These are phyloP conservation scores for Fusarium sulawesiense DNA, from an alignment of 2,329 filamentous ascomycete species.

Conservation along the genomic window DNA sequence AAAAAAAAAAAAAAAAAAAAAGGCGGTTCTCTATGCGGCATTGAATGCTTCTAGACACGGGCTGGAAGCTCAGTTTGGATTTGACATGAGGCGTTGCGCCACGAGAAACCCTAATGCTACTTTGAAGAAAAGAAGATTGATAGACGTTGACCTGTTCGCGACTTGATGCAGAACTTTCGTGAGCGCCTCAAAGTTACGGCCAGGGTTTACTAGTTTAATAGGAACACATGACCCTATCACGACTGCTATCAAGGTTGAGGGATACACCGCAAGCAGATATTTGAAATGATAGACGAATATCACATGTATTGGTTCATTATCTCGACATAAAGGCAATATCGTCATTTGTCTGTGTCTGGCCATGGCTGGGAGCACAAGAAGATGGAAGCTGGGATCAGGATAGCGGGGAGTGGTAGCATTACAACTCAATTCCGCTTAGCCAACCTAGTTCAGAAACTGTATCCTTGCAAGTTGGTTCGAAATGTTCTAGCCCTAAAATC, in stretches of 20 bases:
- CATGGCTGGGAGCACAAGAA: neutral
- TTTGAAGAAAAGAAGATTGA: conserved; percentile 8
- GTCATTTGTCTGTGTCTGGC: conserved; percentile 9
- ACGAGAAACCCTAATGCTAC: conserved; percentile 16
- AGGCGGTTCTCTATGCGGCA: conserved; percentile 5
- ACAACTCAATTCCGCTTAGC: conserved; percentile 33
- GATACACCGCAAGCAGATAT: conserved; percentile 12
- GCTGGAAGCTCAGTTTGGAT: conserved; percentile 35
- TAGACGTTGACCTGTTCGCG: conserved; percentile 12
- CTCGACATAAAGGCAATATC: conserved; percentile 6
- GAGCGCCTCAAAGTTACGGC: conserved; percentile 18
- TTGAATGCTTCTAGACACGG: conserved; percentile 23
- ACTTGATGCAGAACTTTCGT: neutral
- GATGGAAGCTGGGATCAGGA: conserved; percentile 25
- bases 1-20: neutral
- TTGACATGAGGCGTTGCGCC: conserved; percentile 19
- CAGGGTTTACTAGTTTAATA: neutral
- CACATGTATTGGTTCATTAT: conserved; percentile 6
- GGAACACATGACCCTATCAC: conserved; percentile 28
- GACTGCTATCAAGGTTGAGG: conserved; percentile 3
- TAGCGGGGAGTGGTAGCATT: conserved; percentile 26
- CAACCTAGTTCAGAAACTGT: neutral
- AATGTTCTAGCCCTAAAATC: conserved; percentile 30
- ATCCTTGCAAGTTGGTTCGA: conserved; percentile 16
- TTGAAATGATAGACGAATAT: conserved; percentile 1